Evolutionary conservation across 345 rosid genomes (phyloP), one percentile per base, ranked within the genome.

Genomic region (Mercurialis annua): DNA sequence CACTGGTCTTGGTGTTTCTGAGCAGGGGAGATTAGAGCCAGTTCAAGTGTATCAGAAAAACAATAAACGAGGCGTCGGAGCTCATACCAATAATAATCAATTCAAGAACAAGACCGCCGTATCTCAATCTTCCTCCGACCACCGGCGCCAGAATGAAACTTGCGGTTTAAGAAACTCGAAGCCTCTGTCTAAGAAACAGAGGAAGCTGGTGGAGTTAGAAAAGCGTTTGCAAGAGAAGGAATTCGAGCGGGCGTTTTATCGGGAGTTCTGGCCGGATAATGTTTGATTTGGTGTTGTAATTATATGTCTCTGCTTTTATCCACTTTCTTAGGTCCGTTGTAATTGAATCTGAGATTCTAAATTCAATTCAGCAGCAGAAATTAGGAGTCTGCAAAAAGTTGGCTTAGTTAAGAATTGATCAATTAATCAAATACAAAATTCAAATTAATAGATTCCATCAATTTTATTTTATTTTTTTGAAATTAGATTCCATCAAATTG

Each of bases 181-280:
- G 80, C 77, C 75, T 42, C 74, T 82, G 15, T 85, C 97, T 0
- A 92, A 92, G 78, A 87, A 77, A 81, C 76, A 81, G 79, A 78
- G 85, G 79, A 92, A 87, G 83, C 73, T 85, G 84, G 79, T 76
- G 64, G 90, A 88, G 80, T 64, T 77, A 10, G 98, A 88, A 76
- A 73, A 87, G 72, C 77, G 42, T 2, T 42, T 87, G 51, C 84
- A 75, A 65, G 97, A 90, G 71, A 84, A 82, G 60, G 97, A 92
- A 73, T 90, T 92, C 20, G 87, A 88, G 53, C 81, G 86, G 43
- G 93, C 96, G 21, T 92, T 88, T 74, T 87, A 70, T 46, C 81
- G 92, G 46, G 96, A 90, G 75, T 92, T 92, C 64, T 92, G 98
- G 97, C 98, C 97, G 0, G 98, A 92, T 65, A 90, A 92, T 84